Evolutionary conservation across 2,329 filamentous ascomycete genomes (phyloP).

Genomic region (Sporothrix brunneoviolacea): DNA sequence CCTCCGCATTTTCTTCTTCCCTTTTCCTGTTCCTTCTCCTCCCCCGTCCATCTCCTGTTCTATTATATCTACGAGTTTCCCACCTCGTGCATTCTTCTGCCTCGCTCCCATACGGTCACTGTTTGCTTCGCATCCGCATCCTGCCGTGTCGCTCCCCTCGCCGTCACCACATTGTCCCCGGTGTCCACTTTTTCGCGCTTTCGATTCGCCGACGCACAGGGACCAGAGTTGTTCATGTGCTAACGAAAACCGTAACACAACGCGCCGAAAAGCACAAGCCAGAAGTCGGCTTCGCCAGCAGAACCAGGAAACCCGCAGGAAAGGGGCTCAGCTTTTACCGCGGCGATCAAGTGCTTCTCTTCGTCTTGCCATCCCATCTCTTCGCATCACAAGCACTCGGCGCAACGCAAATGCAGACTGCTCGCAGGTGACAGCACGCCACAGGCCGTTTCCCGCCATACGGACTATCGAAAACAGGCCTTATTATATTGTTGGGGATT

Average conservation of each 20-base stretch:
- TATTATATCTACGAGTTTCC: not conserved
- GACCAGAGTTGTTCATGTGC: conserved; percentile 4
- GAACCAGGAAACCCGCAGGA: not conserved
- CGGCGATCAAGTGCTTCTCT: conserved; percentile 3
- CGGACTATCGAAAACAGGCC: not conserved
- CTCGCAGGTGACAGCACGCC: conserved; percentile 8
- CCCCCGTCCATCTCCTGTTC: not conserved
- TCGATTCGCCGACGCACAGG: conserved; percentile 3
- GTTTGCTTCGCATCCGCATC: not conserved
- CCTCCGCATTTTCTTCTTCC: not conserved
- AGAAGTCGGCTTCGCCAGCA: conserved; percentile 4
- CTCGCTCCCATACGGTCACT: too few species aligned
- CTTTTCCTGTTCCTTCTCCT: not conserved
- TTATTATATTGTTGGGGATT: not conserved
- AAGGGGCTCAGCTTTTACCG: too few species aligned
- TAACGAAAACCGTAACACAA: not conserved
- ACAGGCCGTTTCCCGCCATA: not conserved
- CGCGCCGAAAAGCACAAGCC: not conserved
- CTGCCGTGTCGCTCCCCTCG: not conserved
- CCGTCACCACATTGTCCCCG: not conserved
- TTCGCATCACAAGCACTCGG: not conserved
- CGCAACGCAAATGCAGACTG: conserved; percentile 4
- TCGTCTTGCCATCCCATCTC: not conserved
- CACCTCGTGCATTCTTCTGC: not conserved
- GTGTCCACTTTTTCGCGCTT: conserved; percentile 5